Conservation (phyloP, 2,329 filamentous ascomycete species). For the Pestalotiopsis sp. region DNA sequence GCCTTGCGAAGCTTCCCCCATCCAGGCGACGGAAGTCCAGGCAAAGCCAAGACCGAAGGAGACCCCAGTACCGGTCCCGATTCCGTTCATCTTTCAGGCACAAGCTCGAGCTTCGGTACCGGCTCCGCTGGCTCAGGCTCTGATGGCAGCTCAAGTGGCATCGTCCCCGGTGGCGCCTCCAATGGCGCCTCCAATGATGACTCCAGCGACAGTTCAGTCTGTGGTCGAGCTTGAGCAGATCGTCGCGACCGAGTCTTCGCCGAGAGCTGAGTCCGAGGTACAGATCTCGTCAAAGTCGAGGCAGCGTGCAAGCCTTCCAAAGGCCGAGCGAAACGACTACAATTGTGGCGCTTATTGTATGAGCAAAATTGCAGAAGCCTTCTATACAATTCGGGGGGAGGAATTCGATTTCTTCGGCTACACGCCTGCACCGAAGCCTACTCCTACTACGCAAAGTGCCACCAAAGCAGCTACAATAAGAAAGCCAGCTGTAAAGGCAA, state of each 20-base stretch:
- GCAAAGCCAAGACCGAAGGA: neutral
- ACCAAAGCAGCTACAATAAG: neutral
- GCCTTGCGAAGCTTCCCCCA: neutral
- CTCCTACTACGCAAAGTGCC: neutral
- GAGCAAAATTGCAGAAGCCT: constrained; percentile 33
- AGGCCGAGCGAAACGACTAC: constrained; percentile 35
- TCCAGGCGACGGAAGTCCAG: constrained; percentile 8
- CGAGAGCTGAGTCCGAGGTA: neutral
- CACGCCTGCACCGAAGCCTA: constrained; percentile 16
- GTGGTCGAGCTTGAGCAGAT: neutral
- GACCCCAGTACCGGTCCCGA: constrained; percentile 1
- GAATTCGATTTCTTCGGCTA: constrained; percentile 35
- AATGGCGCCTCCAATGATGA: neutral
- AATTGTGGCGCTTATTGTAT: constrained; percentile 34
- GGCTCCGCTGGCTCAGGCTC: neutral
- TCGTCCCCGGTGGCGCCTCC: neutral
- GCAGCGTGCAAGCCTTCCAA: constrained; percentile 32
- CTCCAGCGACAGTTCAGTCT: neutral
- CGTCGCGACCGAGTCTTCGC: neutral
- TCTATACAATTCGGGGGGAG: constrained; percentile 32
- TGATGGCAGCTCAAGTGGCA: neutral
- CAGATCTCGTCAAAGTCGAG: neutral
- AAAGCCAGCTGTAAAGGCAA: constrained; percentile 19
- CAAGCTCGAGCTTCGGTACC: neutral
- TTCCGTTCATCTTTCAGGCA: neutral